Percentiles rank a stretch among this genome's conserved stretches.
Conservation (phyloP, 2,329 filamentous ascomycete genomes). For the Bisporella sp. region DNA sequence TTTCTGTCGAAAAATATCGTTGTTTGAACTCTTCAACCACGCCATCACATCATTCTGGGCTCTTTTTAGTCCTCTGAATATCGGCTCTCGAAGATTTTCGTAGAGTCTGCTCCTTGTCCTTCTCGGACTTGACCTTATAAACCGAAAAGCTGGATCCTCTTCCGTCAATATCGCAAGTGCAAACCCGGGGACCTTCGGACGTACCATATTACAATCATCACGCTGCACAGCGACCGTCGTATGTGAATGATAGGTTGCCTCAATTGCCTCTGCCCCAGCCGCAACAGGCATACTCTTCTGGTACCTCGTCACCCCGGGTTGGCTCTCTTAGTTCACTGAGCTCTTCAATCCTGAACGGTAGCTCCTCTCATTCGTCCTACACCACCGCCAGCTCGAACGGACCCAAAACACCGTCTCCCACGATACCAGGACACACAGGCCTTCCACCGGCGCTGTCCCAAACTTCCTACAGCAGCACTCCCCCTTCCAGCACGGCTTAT, state of each 20-base stretch:
- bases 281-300: conserved; percentile 57
- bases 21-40: neutral
- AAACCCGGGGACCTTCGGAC: conserved; percentile 71
- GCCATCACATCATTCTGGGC: neutral
- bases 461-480: conserved; percentile 22
- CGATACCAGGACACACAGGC: conserved; percentile 44
- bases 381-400: conserved; percentile 46
- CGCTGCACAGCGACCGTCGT: conserved; percentile 55
- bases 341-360: conserved; percentile 43
- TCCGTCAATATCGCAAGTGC: conserved; percentile 77
- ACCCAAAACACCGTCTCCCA: conserved; percentile 73
- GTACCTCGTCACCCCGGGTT: conserved; percentile 68
- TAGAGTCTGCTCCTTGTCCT: conserved; percentile 24
- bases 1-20: neutral
- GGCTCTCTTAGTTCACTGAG: conserved; percentile 61
- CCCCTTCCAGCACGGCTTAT: conserved; percentile 33
- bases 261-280: conserved; percentile 63
- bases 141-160: conserved; percentile 87
- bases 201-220: conserved; percentile 63
- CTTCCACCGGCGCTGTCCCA: conserved; percentile 35
- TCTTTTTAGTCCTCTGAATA: neutral
- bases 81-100: conserved; percentile 14
- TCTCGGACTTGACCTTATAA: conserved; percentile 30
- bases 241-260: conserved; percentile 67
- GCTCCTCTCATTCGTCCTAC: conserved; percentile 47